Base-by-base conservation (phyloP, 108 stramenopile genomes). In the Phaeodactylum tricornutum region DNA sequence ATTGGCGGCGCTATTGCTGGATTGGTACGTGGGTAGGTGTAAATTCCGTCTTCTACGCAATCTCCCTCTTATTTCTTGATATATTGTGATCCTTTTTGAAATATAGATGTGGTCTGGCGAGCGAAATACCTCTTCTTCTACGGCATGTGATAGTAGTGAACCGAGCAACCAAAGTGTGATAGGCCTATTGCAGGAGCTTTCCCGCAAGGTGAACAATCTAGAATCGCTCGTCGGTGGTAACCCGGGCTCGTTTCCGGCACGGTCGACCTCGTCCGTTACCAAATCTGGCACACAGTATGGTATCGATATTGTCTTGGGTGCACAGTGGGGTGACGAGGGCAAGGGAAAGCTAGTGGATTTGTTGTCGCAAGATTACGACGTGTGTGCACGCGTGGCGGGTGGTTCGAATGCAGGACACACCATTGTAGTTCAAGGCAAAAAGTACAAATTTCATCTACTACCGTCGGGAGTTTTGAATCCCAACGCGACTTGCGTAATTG, bases 341-440 rank as follows among this genome's bases (percentile, higher is more conserved):
- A 99, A 99, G 73, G 98, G 98, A 52, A 99, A 99, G 64, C 84
- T 99, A n/a, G 96, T 93, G 6, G 96, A 97, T 57, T 79, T 97
- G 40, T 73, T 96, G 19, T 75, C 76, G 53, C 78, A 87, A 64
- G 75, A 86, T 37, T 96, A 95, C 60, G 95, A 96, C 71, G 85
- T 97, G 52, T 93, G 94, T 65, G 94, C 93, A 12, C 94, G 98
- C 37, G 96, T 99, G 38, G 89, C 93, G 14, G 91, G 95, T 21
- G 96, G 96, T 43, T 86, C 89, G 49, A 97, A 97, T 76, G 96
- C 96, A 7, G 96, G 96, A 19, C 96, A 97, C 64, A 98, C 94
- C 53, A 93, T 98, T 58, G 93, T 94, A 12, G 94, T 92, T 16
- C 74, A 92, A 24, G 93, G 83, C 14, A 73, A 75, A 62, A 96